These are phyloP conservation scores for Aureobasidium sp. DNA, from an alignment of 2,329 filamentous ascomycete genomes.

Conservation along the genomic window DNA sequence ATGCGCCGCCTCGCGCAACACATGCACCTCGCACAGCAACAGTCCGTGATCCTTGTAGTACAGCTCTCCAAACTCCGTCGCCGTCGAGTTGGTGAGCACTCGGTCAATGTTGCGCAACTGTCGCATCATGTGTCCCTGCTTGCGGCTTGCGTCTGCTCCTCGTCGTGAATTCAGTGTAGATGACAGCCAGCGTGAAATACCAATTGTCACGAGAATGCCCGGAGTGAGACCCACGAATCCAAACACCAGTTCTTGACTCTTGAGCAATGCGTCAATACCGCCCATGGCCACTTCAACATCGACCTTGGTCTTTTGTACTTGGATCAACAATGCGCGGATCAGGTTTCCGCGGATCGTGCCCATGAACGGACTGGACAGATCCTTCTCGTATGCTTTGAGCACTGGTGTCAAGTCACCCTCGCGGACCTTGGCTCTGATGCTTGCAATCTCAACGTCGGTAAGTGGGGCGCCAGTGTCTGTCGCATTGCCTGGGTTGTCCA, in stretches of 20 bases:
- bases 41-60: slow-evolving; percentile 90
- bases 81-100: slow-evolving; percentile 42
- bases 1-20: slow-evolving; percentile 63
- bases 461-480: slow-evolving; percentile 42
- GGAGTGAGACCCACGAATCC: slow-evolving; percentile 94
- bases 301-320: slow-evolving; percentile 98
- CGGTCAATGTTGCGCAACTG: slow-evolving; percentile 84
- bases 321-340: slow-evolving; percentile 83
- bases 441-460: slow-evolving; percentile 61
- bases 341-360: slow-evolving; percentile 82
- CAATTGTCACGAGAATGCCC: slow-evolving; percentile 78
- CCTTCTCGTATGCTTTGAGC: slow-evolving; percentile 82
- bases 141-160: slow-evolving; percentile 58
- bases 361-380: slow-evolving; percentile 71
- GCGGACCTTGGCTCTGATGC: slow-evolving; percentile 71
- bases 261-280: slow-evolving; percentile 88
- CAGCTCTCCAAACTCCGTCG: slow-evolving; percentile 65
- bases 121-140: slow-evolving; percentile 64
- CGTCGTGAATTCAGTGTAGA: slow-evolving; percentile 62
- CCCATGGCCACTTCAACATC: slow-evolving; percentile 94
- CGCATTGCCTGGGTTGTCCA: slow-evolving; percentile 64
- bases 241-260: slow-evolving; percentile 95
- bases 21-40: slow-evolving; percentile 81
- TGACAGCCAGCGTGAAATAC: slow-evolving; percentile 64
- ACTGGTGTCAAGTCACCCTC: slow-evolving; percentile 93